Evolutionary conservation across 2,329 filamentous ascomycete genomes (phyloP), one percentile per base, ranked within the genome.

Genomic region (Fusarium austroafricanum): DNA sequence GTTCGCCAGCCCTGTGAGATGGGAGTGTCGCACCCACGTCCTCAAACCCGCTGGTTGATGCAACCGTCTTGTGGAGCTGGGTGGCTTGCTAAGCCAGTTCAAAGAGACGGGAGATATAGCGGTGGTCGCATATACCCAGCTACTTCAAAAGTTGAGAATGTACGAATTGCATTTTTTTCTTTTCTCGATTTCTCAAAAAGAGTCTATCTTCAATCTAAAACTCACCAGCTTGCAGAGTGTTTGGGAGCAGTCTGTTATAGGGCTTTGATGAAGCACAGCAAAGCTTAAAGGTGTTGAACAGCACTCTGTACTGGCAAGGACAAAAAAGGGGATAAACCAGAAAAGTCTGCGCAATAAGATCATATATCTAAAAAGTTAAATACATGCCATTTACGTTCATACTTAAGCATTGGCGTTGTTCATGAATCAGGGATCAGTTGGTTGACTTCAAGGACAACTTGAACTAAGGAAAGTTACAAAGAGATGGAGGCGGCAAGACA

Each of bases 181-280:
- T 65, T 60, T 28, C 40, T 55, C 53, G 21, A 29, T 55, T 44
- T 35, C 54, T 43, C 43, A 15, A 55, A 15, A 55, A 38, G 37
- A 46, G 35, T 42, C 45, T 45, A 28, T 28, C 52, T 47, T 44
- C 33, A 42, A 50, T 44, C 62, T 55, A 43, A 42, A 39, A 46
- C 31, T 33, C 8, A 9, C 45, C 21, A 33, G 12, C 49, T 43
- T 26, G 38, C 39, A 7, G 21, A 46, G 29, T 23, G 39, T 28
- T 26, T 29, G 21, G 21, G 42, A 15, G 29, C 23, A 51, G 33
- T n/a, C 33, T 23, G 18, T n/a, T 28, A 17, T 43, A 28, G 44
- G 37, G 31, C 17, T 44, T 31, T 29, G 28, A 18, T 28, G n/a
- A 14, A 37, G n/a, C 35, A 20, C 35, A 47, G 35, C 18, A 44